These are phyloP conservation scores for Tilletia horrida DNA, from an alignment of 1,284 basidiomycete genomes.

Conservation along the genomic window DNA sequence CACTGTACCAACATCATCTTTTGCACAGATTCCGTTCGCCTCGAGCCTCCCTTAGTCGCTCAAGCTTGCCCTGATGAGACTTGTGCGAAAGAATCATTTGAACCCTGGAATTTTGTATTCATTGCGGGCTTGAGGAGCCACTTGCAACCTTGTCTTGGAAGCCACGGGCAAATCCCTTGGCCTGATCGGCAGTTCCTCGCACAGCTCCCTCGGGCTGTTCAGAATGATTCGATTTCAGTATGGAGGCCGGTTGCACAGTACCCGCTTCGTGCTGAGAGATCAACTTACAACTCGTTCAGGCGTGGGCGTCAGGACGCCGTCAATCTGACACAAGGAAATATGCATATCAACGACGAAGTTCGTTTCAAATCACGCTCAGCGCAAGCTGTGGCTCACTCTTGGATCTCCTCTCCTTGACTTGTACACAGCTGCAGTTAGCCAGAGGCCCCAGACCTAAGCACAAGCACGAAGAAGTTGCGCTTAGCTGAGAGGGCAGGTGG, in stretches of 20 bases:
- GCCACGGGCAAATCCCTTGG: slow-evolving; percentile 1
- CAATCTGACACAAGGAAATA: neutral
- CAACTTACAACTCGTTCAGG: slow-evolving; percentile 8
- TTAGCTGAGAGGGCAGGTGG: neutral
- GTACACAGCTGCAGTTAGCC: slow-evolving; percentile 49
- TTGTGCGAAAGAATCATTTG: neutral
- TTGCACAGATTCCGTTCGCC: too few species aligned
- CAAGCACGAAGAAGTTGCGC: neutral
- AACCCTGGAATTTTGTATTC: neutral
- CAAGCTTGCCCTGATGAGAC: too few species aligned
- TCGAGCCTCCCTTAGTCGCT: too few species aligned
- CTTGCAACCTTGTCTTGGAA: slow-evolving; percentile 1
- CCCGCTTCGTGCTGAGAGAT: neutral
- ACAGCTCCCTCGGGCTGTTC: slow-evolving; percentile 6
- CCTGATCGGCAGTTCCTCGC: slow-evolving; percentile 12
- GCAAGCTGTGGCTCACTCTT: slow-evolving; percentile 26
- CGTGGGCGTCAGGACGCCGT: slow-evolving; percentile 12
- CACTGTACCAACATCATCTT: too few species aligned
- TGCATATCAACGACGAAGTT: neutral
- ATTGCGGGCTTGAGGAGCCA: neutral
- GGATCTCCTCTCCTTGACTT: slow-evolving; percentile 46
- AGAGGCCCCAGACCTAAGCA: slow-evolving; percentile 43
- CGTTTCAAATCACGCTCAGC: too few species aligned
- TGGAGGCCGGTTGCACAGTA: neutral
- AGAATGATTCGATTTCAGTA: neutral